phyloP scores from a whole-genome alignment of 805 yeast species.

The Candida ortonii region DNA sequence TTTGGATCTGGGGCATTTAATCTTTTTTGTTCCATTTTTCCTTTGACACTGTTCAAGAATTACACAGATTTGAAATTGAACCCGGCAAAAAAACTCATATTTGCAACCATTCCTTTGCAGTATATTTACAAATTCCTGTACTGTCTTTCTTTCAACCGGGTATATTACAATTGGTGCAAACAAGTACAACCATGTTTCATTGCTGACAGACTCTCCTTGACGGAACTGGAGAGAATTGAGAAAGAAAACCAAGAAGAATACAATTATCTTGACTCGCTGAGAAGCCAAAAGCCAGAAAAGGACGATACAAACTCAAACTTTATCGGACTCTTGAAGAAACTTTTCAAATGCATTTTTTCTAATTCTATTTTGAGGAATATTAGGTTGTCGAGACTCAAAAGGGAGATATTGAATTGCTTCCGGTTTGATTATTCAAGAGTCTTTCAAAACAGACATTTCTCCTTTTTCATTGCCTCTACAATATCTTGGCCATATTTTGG shows the following conservation, averaged over 20 bases:
- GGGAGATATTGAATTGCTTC: conserved; percentile 30
- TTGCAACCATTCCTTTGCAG: conserved; percentile 17
- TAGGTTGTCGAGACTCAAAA: conserved; percentile 18
- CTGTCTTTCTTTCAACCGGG: conserved; percentile 31
- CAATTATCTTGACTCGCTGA: conserved; percentile 14
- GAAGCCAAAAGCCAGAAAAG: conserved; percentile 1
- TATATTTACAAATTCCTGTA: conserved; percentile 19
- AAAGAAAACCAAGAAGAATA: conserved; percentile 29
- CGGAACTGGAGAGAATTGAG: conserved; percentile 33
- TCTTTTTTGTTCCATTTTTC: conserved; percentile 12
- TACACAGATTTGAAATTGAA: conserved; percentile 11
- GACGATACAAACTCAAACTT: conserved; percentile 2
- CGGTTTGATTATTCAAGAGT: conserved; percentile 29
- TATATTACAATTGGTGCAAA: conserved; percentile 35
- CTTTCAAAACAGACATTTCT: conserved; percentile 21
- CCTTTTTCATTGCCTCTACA: conserved; percentile 26
- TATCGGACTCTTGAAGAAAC: conserved; percentile 1
- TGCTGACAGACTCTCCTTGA: conserved; percentile 32
- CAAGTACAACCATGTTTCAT: conserved; percentile 34
- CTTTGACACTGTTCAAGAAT: conserved; percentile 15
- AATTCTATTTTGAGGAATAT: conserved; percentile 16
- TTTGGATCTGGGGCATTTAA: conserved; percentile 10
- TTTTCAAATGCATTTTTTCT: conserved; percentile 9
- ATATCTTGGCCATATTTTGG: conserved; percentile 36
- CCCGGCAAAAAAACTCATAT: conserved; percentile 17